Percentiles rank a stretch among this genome's conserved stretches.
Evolutionary conservation across 495 filamentous ascomycete species (phyloP).

Genomic region (Clohesyomyces aquaticus): DNA sequence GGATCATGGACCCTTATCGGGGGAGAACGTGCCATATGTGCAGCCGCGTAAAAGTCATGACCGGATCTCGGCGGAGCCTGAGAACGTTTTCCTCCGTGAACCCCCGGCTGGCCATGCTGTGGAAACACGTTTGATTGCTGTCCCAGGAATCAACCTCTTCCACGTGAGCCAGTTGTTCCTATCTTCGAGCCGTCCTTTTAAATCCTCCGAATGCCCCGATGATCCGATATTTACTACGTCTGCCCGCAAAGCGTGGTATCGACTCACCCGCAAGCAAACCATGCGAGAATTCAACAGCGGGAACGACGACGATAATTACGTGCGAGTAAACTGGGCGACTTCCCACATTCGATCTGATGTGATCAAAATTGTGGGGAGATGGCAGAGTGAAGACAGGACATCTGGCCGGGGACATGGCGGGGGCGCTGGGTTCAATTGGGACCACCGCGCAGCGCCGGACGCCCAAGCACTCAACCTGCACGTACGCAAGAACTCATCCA

Average conservation of each 20-base stretch:
- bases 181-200: constrained; percentile 5
- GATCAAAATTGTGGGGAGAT: constrained; percentile 32
- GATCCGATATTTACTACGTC: constrained; percentile 38
- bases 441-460: constrained; percentile 12
- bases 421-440: constrained; percentile 35
- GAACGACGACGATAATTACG: constrained; percentile 35
- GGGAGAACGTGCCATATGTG: not conserved
- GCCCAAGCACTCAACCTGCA: not conserved
- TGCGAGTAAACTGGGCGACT: constrained; percentile 37
- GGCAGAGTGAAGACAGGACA: constrained; percentile 35
- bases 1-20: not conserved
- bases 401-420: constrained; percentile 27
- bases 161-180: constrained; percentile 28
- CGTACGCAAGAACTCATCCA: constrained; percentile 15
- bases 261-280: constrained; percentile 38
- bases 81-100: not conserved
- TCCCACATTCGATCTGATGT: constrained; percentile 34
- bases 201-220: constrained; percentile 14
- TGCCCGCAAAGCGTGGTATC: constrained; percentile 40
- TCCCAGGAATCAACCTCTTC: constrained; percentile 16
- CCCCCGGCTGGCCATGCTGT: not conserved
- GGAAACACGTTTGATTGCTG: not conserved
- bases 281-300: constrained; percentile 41
- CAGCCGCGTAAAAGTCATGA: not conserved
- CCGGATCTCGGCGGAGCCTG: not conserved